Evolutionary conservation across 805 yeast species (phyloP).

Genomic region (Isabelozyma pseudorhagii): DNA sequence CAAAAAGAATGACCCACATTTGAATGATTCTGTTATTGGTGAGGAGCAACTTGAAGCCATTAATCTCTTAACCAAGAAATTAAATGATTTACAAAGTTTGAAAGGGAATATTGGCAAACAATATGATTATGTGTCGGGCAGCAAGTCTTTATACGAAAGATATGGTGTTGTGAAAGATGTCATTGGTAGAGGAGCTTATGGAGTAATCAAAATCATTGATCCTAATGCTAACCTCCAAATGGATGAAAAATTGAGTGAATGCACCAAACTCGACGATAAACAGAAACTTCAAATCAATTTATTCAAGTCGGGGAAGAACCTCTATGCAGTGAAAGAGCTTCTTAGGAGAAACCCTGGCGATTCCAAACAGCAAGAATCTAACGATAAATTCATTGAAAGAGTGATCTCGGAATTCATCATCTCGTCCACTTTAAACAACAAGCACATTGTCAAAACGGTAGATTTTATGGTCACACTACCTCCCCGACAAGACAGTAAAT

Average conservation of each 20-base stretch:
- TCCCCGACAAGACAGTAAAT: neutral
- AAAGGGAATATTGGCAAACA: conserved; percentile 1
- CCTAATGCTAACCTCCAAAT: conserved; percentile 6
- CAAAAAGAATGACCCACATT: conserved; percentile 11
- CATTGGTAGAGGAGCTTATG: conserved; percentile 38
- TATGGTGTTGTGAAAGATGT: conserved; percentile 33
- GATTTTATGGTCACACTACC: conserved; percentile 58
- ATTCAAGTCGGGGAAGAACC: conserved; percentile 1
- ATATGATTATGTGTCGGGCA: conserved; percentile 6
- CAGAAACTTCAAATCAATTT: neutral
- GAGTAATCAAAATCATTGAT: conserved; percentile 32
- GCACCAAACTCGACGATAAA: neutral
- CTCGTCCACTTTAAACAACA: conserved; percentile 70
- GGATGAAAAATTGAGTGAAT: neutral
- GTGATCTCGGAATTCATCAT: conserved; percentile 90
- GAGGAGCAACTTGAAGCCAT: conserved; percentile 25
- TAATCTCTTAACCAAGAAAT: conserved; percentile 14
- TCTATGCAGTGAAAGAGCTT: conserved; percentile 35
- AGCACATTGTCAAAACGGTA: conserved; percentile 71
- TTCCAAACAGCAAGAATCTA: conserved; percentile 16
- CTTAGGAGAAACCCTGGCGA: conserved; percentile 13
- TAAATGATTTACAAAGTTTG: conserved; percentile 10
- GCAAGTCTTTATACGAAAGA: conserved; percentile 26
- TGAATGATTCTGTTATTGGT: conserved; percentile 23
- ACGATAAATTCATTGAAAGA: conserved; percentile 58